These are phyloP conservation scores for Anthracocystis setariae DNA, from an alignment of 1,284 basidiomycete genomes.

Conservation along the genomic window DNA sequence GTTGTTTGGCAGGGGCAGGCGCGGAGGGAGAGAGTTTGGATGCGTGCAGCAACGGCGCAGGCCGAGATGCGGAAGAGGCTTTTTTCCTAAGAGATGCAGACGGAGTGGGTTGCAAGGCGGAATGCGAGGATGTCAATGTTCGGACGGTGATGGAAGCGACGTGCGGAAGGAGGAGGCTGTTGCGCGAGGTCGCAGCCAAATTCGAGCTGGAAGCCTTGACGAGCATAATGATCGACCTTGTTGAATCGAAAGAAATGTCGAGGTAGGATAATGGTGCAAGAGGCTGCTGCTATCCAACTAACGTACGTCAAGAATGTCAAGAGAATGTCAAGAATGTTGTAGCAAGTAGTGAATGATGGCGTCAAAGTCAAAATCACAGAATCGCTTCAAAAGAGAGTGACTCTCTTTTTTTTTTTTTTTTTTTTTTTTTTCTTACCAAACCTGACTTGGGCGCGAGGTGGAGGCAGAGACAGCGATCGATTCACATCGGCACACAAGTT, in stretches of 20 bases:
- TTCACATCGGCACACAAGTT: too few species aligned
- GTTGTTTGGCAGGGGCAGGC: conserved; percentile 40
- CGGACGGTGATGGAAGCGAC: conserved; percentile 8
- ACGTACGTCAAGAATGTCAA: too few species aligned
- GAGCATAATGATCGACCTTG: conserved; percentile 13
- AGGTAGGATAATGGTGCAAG: too few species aligned
- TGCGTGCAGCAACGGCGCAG: conserved; percentile 26
- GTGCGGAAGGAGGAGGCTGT: conserved; percentile 26
- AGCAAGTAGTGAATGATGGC: too few species aligned
- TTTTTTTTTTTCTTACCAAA: too few species aligned
- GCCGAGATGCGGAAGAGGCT: conserved; percentile 4
- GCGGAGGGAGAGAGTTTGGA: conserved; percentile 59
- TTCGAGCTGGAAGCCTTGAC: conserved; percentile 26
- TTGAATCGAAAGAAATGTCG: background rate
- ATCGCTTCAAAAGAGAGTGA: too few species aligned
- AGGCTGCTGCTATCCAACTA: too few species aligned
- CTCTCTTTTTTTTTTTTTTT: too few species aligned
- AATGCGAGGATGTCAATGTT: conserved; percentile 20
- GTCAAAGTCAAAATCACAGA: too few species aligned
- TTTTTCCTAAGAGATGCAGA: background rate
- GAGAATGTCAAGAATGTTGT: too few species aligned
- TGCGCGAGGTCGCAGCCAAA: conserved; percentile 18
- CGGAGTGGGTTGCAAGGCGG: background rate
- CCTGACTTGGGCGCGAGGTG: too few species aligned
- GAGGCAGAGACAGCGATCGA: too few species aligned